phyloP scores from a whole-genome alignment of 306 rosid genomes.

The Castanopsis chinensis region DNA sequence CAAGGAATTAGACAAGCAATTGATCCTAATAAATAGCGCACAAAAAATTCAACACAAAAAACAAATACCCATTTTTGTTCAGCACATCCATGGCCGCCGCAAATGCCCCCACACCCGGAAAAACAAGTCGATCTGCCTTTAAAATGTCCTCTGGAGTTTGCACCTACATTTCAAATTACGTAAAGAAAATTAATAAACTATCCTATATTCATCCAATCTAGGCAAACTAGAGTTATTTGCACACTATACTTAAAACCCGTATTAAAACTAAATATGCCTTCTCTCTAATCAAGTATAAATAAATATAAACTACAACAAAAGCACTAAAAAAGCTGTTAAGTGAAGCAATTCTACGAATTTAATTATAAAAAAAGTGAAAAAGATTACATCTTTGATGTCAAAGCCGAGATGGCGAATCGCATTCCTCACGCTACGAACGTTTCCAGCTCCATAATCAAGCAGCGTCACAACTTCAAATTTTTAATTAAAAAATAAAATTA shows the following conservation, averaged over 20 bases:
- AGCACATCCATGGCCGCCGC: constrained; percentile 91
- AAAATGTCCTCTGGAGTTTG: constrained; percentile 78
- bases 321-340: too few species aligned
- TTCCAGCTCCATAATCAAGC: constrained; percentile 95
- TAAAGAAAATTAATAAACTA: neutral
- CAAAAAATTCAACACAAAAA: neutral
- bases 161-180: constrained; percentile 46
- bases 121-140: constrained; percentile 67
- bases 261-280: neutral
- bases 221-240: neutral
- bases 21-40: neutral
- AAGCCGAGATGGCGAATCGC: constrained; percentile 83
- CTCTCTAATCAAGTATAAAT: neutral
- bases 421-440: constrained; percentile 86
- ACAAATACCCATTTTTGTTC: constrained; percentile 62
- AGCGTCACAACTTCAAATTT: constrained; percentile 66
- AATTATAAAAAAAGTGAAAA: neutral
- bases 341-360: too few species aligned
- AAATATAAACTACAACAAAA: neutral
- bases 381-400: constrained; percentile 76
- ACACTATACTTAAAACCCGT: neutral
- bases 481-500: neutral
- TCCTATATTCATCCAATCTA: neutral
- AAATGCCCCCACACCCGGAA: constrained; percentile 98
- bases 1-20: constrained; percentile 8